These are phyloP conservation scores for Moniliophthora roreri DNA, from an alignment of 1,284 basidiomycete genomes.

Conservation along the genomic window DNA sequence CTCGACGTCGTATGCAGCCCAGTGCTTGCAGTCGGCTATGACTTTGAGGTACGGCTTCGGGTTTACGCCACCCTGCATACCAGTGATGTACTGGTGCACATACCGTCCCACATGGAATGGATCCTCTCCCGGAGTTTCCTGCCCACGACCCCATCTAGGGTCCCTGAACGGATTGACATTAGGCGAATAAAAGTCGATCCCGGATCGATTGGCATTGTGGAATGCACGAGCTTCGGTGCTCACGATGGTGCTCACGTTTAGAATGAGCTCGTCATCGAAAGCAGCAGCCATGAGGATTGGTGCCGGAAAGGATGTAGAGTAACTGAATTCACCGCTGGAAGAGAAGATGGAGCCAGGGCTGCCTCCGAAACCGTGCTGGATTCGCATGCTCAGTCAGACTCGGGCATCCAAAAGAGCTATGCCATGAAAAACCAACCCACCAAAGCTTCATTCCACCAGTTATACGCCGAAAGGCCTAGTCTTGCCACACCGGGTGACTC, in stretches of 20 bases:
- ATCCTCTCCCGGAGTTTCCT: conserved; percentile 62
- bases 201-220: conserved; percentile 45
- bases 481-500: conserved; percentile 49
- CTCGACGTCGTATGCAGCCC: conserved; percentile 56
- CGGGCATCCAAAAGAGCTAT: not conserved
- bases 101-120: conserved; percentile 52
- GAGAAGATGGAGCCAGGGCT: conserved; percentile 54
- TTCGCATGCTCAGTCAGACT: no score
- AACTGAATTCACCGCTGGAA: conserved; percentile 45
- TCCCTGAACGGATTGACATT: conserved; percentile 64
- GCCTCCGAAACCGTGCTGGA: conserved; percentile 49
- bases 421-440: conserved; percentile 24
- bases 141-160: conserved; percentile 61
- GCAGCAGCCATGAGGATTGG: conserved; percentile 92
- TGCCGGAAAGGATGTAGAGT: conserved; percentile 60
- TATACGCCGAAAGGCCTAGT: conserved; percentile 48
- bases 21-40: conserved; percentile 58
- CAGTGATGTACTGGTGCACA: conserved; percentile 50
- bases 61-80: conserved; percentile 55
- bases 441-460: conserved; percentile 57
- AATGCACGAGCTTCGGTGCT: conserved; percentile 58
- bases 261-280: conserved; percentile 63
- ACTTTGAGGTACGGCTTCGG: conserved; percentile 50
- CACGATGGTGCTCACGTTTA: conserved; percentile 44
- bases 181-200: conserved; percentile 56